Evolutionary conservation across 2,329 filamentous ascomycete species (phyloP), one percentile per base, ranked within the genome.

Genomic region (Eutypella sp.): DNA sequence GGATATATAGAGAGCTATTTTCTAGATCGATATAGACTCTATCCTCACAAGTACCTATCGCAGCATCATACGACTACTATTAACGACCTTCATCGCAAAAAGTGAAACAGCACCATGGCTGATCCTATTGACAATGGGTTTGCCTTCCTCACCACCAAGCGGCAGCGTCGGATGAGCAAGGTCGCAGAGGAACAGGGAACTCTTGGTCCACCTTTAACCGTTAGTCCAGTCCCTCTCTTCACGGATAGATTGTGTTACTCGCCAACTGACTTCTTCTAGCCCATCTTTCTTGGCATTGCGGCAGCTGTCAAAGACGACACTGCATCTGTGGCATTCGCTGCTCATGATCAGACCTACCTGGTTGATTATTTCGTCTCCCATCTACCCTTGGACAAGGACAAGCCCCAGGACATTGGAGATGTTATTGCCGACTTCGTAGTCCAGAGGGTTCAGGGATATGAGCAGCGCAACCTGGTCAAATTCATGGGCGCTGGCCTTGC

Each of bases 401-500:
- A n/a, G n/a, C 57, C 68, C 44, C 61, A 46, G n/a, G 27, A 45
- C 42, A 63, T 65, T 27, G 61, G 71, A 16, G 72, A 78, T 45
- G 63, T 68, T 44, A 73, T 86, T 27, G 76, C 76, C 16, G 75
- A 85, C 44, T 78, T 80, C 51, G 69, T 90, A 38, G 66, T 88
- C 49, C 52, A 59, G 0, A 70, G 77, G 40, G 67, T 88, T 24
- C 64, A 75, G 27, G 59, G 67, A 19, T 91, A 89, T 55, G 79
- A 82, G 53, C 69, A 78, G 36, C 71, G 78, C 11, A 84, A 89
- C 60, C 69, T 82, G 46, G 79, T 81, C 68, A 93, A 92, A 64
- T 85, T 90, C 54, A 73, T 89, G 18, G 87, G 87, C 7, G 78
- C 81, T 18, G 86, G 87, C n/a, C 69, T 92, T 44, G 82, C 85